phyloP scores from a whole-genome alignment of 148 eudicot species.

The Heliosperma pusillum region DNA sequence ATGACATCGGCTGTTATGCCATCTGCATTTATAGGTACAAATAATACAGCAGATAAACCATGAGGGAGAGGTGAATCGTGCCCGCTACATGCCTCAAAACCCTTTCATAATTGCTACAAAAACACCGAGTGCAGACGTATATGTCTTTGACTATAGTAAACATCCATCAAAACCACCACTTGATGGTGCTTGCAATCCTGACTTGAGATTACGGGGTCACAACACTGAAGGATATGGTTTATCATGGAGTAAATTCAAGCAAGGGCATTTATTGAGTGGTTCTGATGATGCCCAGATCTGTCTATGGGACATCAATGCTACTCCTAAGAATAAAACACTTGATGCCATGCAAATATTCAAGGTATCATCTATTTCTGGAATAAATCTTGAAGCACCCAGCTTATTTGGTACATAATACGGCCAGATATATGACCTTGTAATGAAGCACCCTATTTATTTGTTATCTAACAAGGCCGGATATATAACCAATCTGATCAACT shows the following conservation, averaged over 20 bases:
- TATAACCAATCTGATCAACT: neutral
- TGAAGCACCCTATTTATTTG: too few species aligned
- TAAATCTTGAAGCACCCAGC: neutral
- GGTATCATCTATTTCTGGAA: slow-evolving; percentile 34
- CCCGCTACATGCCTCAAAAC: slow-evolving; percentile 94
- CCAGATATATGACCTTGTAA: neutral
- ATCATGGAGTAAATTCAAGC: slow-evolving; percentile 76
- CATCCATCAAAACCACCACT: slow-evolving; percentile 88
- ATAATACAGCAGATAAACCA: slow-evolving; percentile 87
- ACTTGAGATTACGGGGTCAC: slow-evolving; percentile 85
- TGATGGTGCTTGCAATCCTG: slow-evolving; percentile 75
- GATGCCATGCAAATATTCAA: slow-evolving; percentile 65
- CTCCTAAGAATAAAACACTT: slow-evolving; percentile 54
- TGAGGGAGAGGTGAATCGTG: slow-evolving; percentile 91
- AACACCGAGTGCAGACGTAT: slow-evolving; percentile 80
- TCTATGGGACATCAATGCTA: slow-evolving; percentile 69
- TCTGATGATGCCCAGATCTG: slow-evolving; percentile 84
- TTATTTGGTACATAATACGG: neutral
- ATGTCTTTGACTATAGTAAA: slow-evolving; percentile 80
- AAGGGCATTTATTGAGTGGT: slow-evolving; percentile 69
- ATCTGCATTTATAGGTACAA: slow-evolving; percentile 56
- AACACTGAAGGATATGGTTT: slow-evolving; percentile 82
- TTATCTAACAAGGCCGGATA: neutral
- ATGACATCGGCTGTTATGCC: neutral
- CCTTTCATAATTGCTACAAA: slow-evolving; percentile 83